Base-by-base conservation (phyloP, 140 eudicot genomes). In the Flaveria floridana region DNA sequence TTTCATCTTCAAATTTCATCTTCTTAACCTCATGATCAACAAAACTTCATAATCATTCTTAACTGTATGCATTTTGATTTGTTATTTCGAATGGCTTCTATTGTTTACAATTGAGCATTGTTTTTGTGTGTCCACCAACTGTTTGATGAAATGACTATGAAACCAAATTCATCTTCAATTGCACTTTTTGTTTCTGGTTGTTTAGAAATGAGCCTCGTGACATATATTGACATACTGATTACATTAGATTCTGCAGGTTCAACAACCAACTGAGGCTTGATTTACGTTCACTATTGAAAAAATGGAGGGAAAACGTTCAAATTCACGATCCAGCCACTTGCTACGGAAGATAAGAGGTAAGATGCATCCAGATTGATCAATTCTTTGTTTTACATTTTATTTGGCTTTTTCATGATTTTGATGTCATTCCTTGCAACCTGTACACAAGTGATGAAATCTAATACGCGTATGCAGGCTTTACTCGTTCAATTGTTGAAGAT, bases 341-440 rank as follows among this genome's bases (percentile, higher is more conserved):
- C 75, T 89, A 77, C 81, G 71, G 67, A 87, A 83, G 86, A 87
- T 92, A 51, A 58, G 80, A 81, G 90, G 97, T 87, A 77, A 53
- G 8, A 4, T 47, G 28, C 53, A 42, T 65, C 41, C 20, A 58
- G 7, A 26, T 16, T 16, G 62, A 25, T 55, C 56, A 25, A 44
- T 2, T 11, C 0, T 23, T 55, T 26, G 11, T 3, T 23, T 73
- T 61, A 37, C 68, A 53, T 23, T 23, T n/a, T 26, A 2, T 9
- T 15, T 6, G 6, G 6, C 2, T 7, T n/a, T 28, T 41, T 15
- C 28, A 26, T 47, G 26, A 30, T 55, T 14, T 65, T 14, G 68
- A 39, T 65, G 12, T 8, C 21, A 26, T 21, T 76, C 20, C 16
- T 57, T 51, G 71, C 67, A 25, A 65, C 18, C 12, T 77, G 11